These are phyloP conservation scores for Alternaria ethzedia DNA, from an alignment of 2,329 filamentous ascomycete species.

Conservation along the genomic window DNA sequence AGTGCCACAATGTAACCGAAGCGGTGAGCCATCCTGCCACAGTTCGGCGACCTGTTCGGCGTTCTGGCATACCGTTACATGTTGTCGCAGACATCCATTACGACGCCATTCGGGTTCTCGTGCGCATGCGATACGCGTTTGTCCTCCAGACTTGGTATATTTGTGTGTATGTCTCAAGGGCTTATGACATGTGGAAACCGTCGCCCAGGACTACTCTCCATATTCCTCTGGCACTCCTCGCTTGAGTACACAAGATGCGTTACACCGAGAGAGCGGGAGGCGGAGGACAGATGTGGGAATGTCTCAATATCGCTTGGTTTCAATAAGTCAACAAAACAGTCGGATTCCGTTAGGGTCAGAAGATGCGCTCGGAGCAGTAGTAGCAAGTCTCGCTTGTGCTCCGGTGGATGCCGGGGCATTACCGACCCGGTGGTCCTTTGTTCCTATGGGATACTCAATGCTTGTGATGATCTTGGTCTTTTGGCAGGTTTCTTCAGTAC, in stretches of 20 bases:
- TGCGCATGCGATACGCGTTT: neutral
- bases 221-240: neutral
- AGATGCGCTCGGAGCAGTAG: neutral
- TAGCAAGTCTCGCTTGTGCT: neutral
- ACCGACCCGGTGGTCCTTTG: slow-evolving; percentile 1
- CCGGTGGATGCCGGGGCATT: neutral
- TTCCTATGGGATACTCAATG: neutral
- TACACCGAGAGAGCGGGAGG: neutral
- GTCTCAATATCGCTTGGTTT: slow-evolving; percentile 1
- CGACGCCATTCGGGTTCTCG: neutral
- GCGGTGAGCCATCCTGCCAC: slow-evolving; percentile 18
- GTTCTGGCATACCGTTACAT: neutral
- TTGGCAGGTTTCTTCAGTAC: neutral
- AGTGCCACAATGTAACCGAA: slow-evolving; percentile 7
- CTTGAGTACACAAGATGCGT: neutral
- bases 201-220: neutral
- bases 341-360: slow-evolving; percentile 5
- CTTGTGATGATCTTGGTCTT: neutral
- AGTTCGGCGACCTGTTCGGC: slow-evolving; percentile 21
- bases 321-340: neutral
- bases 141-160: neutral
- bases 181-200: neutral
- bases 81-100: neutral
- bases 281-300: neutral
- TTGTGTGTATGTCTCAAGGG: neutral